A percentile compares a stretch with the other conserved stretches of the same genome.
Evolutionary conservation across 768 basidiomycete species (phyloP).

Genomic region (Tulasnella sp.): DNA sequence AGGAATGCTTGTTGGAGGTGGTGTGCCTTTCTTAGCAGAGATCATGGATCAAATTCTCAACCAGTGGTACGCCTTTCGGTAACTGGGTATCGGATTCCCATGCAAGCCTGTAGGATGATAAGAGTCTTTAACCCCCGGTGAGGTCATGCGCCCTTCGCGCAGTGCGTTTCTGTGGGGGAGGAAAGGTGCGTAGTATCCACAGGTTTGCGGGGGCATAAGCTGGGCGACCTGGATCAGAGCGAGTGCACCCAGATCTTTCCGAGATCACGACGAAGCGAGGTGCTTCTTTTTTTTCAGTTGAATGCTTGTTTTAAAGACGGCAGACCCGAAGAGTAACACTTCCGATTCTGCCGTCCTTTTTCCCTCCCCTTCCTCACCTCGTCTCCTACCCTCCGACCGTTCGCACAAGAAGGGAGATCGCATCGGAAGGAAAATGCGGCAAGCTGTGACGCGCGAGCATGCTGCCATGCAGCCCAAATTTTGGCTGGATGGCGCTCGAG

Average conservation of each 20-base stretch:
- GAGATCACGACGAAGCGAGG: background rate
- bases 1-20: background rate
- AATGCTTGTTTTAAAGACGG: slow-evolving; percentile 2
- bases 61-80: background rate
- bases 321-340: background rate
- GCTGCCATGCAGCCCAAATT: background rate
- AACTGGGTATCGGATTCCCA: background rate
- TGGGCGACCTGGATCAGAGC: background rate
- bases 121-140: background rate
- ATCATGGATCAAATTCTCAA: background rate
- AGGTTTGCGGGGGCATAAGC: background rate
- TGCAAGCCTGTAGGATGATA: background rate
- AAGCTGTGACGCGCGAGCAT: background rate
- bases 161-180: background rate
- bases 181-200: background rate
- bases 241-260: background rate
- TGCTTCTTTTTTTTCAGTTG: background rate
- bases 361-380: background rate
- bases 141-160: background rate
- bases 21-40: background rate
- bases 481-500: background rate
- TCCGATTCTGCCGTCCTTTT: background rate
- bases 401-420: slow-evolving; percentile 3
- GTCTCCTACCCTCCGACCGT: background rate
- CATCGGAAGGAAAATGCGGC: background rate